Percentiles rank a stretch among this genome's conserved stretches.
phyloP scores from a whole-genome alignment of 352 stramenopile species.

The Phytophthora pisi region DNA sequence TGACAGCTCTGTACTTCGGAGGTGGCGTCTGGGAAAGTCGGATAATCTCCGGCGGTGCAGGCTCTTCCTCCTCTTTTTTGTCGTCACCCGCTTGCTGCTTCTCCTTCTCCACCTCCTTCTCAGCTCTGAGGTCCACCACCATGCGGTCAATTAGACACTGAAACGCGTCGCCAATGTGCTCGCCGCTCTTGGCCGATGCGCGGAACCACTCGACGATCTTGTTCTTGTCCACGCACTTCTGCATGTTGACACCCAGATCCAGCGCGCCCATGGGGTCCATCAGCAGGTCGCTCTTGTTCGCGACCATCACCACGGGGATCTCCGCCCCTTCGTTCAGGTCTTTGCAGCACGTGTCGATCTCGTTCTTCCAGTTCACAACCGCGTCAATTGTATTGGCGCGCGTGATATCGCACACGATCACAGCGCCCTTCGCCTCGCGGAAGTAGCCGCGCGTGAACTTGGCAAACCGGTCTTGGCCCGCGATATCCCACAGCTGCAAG shows the following conservation, averaged over 20 bases:
- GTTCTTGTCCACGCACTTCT: conserved; percentile 80
- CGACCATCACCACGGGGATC: conserved; percentile 83
- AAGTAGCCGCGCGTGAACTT: conserved; percentile 90
- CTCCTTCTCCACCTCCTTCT: conserved; percentile 27
- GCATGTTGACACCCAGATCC: conserved; percentile 82
- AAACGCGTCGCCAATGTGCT: conserved; percentile 68
- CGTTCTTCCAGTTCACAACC: conserved; percentile 81
- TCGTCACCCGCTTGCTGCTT: conserved; percentile 5
- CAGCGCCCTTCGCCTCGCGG: conserved; percentile 72
- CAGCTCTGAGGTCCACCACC: conserved; percentile 50
- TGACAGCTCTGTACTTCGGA: conserved; percentile 24
- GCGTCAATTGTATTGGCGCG: conserved; percentile 86
- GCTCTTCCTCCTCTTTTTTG: conserved; percentile 1
- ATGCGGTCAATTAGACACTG: conserved; percentile 65
- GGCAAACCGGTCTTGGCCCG: conserved; percentile 88
- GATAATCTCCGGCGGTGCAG: conserved; percentile 41
- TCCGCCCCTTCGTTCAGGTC: conserved; percentile 43
- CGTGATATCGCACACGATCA: conserved; percentile 91
- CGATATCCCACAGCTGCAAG: conserved; percentile 90
- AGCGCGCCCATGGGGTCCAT: conserved; percentile 68
- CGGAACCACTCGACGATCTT: conserved; percentile 84
- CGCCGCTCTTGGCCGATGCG: conserved; percentile 72
- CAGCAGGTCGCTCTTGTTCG: conserved; percentile 89
- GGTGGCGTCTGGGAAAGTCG: conserved; percentile 40
- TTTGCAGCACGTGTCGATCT: conserved; percentile 73